These are phyloP conservation scores for Zalaria obscura DNA, from an alignment of 2,329 filamentous ascomycete genomes.

Conservation along the genomic window DNA sequence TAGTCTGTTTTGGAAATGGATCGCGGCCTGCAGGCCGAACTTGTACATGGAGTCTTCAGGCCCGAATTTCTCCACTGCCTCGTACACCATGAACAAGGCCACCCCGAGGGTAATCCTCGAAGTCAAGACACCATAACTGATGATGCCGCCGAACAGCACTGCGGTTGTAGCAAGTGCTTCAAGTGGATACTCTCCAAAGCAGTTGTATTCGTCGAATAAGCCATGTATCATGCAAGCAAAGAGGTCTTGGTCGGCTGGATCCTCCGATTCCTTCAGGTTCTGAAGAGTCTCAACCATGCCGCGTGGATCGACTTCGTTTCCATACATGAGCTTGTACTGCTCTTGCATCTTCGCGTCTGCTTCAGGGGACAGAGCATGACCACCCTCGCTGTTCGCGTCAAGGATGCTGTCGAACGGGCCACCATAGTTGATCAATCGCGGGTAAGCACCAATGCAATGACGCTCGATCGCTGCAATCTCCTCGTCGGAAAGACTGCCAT, in stretches of 20 bases:
- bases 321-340: slow-evolving; percentile 96
- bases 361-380: slow-evolving; percentile 65
- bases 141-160: slow-evolving; percentile 91
- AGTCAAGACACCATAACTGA: slow-evolving; percentile 72
- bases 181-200: slow-evolving; percentile 91
- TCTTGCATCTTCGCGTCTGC: slow-evolving; percentile 92
- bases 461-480: slow-evolving; percentile 73
- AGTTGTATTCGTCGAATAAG: slow-evolving; percentile 90
- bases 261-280: slow-evolving; percentile 74
- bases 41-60: slow-evolving; percentile 91
- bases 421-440: slow-evolving; percentile 88
- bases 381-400: slow-evolving; percentile 64
- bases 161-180: slow-evolving; percentile 91
- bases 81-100: slow-evolving; percentile 93
- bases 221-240: slow-evolving; percentile 99
- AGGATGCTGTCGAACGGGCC: slow-evolving; percentile 67
- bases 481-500: slow-evolving; percentile 42
- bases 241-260: slow-evolving; percentile 76
- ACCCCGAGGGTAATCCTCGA: slow-evolving; percentile 83
- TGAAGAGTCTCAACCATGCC: slow-evolving; percentile 75
- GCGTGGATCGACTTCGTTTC: slow-evolving; percentile 72
- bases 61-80: slow-evolving; percentile 75
- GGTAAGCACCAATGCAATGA: slow-evolving; percentile 82
- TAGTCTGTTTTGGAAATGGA: slow-evolving; percentile 72
- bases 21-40: slow-evolving; percentile 86